Conservation (phyloP, 371 early-diverging fungal genomes). For the Parasitella parasitica region DNA sequence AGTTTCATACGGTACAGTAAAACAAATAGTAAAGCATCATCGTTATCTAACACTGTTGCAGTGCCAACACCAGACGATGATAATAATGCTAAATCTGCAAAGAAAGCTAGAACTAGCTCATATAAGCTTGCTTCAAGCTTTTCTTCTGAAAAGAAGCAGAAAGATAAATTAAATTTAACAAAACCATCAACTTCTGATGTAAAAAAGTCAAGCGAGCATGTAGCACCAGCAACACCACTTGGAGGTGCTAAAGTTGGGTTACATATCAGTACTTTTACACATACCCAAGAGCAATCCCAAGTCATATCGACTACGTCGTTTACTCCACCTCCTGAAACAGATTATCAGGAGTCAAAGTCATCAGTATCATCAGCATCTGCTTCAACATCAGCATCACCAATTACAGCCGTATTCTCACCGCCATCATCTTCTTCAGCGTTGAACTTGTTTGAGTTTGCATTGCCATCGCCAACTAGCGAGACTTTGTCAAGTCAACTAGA, state of each 20-base stretch:
- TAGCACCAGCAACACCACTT: background rate
- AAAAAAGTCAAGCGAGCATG: background rate
- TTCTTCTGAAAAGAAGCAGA: constrained; percentile 9
- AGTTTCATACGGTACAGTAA: constrained; percentile 13
- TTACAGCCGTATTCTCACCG: background rate
- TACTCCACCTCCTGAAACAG: background rate
- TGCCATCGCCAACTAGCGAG: background rate
- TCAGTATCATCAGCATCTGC: background rate
- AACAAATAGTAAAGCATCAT: constrained; percentile 3
- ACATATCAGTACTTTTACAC: background rate
- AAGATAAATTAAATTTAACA: constrained; percentile 9
- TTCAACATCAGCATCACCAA: background rate
- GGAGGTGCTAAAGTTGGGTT: background rate
- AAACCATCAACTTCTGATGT: background rate
- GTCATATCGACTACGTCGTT: background rate
- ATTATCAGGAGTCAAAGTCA: background rate
- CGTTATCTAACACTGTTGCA: constrained; percentile 13
- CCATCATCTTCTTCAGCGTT: background rate
- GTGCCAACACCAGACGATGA: constrained; percentile 2
- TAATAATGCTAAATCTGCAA: constrained; percentile 10
- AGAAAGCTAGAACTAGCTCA: constrained; percentile 3
- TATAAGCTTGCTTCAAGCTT: constrained; percentile 1
- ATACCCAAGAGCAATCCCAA: background rate
- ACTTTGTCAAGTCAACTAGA: background rate
- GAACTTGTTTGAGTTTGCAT: background rate